Percentiles rank a stretch among this genome's conserved stretches.
Conservation (phyloP, 2,329 filamentous ascomycete genomes). For the Endothia cerciana region DNA sequence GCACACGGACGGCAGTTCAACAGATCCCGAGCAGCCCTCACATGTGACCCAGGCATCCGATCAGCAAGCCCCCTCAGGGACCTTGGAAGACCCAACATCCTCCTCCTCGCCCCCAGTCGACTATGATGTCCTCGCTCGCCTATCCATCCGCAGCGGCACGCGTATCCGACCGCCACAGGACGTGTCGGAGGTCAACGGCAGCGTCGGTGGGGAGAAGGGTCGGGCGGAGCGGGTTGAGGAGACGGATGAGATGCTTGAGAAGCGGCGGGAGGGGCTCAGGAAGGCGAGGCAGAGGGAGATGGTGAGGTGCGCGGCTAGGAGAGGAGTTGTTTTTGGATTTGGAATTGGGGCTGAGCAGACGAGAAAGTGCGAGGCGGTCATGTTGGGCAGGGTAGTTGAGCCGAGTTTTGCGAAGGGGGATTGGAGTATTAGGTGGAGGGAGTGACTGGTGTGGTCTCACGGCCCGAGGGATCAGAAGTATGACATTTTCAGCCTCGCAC, state of each 20-base stretch:
- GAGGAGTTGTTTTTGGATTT: conserved; percentile 61
- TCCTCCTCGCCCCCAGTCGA: conserved; percentile 11
- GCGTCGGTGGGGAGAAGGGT: conserved; percentile 59
- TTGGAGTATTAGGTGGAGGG: conserved; percentile 62
- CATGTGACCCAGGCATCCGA: not conserved
- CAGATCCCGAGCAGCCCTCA: not conserved
- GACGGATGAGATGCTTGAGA: conserved; percentile 54
- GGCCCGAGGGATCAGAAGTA: not conserved
- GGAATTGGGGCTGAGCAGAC: conserved; percentile 32
- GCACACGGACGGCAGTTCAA: conserved; percentile 34
- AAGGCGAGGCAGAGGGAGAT: conserved; percentile 55
- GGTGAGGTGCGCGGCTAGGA: conserved; percentile 64
- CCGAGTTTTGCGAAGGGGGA: conserved; percentile 64
- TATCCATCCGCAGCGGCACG: conserved; percentile 44
- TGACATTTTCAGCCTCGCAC: not conserved
- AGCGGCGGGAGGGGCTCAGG: conserved; percentile 52
- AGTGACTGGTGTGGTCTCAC: conserved; percentile 34
- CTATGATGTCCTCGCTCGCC: conserved; percentile 35
- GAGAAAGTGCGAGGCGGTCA: conserved; percentile 61
- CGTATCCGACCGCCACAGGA: conserved; percentile 42
- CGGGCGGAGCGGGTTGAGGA: conserved; percentile 56
- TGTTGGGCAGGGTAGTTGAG: conserved; percentile 62
- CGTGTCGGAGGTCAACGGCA: conserved; percentile 57
- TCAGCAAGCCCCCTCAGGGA: conserved; percentile 11
- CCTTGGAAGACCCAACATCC: conserved; percentile 4